A percentile compares a stretch with the other conserved stretches of the same genome.
Evolutionary conservation across 371 early-diverging fungal species (phyloP).

Genomic region (Mucor lusitanicus): DNA sequence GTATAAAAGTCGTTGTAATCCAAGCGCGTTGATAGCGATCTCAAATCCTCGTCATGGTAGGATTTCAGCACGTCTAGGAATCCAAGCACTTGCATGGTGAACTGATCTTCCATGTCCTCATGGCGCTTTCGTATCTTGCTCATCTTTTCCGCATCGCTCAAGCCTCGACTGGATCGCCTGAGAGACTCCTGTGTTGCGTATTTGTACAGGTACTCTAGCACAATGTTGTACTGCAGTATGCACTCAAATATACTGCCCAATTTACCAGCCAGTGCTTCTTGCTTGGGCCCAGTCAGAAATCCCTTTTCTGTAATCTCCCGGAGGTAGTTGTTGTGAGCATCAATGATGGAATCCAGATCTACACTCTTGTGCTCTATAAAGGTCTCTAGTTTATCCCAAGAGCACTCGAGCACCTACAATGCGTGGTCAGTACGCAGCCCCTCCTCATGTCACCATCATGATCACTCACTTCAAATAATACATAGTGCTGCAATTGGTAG

Average conservation of each 20-base stretch:
- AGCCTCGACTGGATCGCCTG: neutral
- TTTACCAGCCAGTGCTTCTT: conserved; percentile 31
- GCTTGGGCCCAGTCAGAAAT: conserved; percentile 51
- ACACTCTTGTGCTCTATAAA: conserved; percentile 60
- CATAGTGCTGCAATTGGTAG: conserved; percentile 88
- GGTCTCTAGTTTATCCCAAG: conserved; percentile 82
- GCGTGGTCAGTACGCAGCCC: neutral
- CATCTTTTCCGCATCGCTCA: conserved; percentile 20
- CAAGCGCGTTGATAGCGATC: conserved; percentile 67
- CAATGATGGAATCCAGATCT: conserved; percentile 75
- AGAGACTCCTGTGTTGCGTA: conserved; percentile 20
- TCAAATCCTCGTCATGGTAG: conserved; percentile 71
- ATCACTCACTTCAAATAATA: conserved; percentile 68
- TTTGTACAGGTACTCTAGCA: conserved; percentile 33
- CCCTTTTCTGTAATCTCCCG: conserved; percentile 64
- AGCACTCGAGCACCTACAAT: conserved; percentile 82
- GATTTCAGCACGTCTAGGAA: conserved; percentile 61
- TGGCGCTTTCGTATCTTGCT: conserved; percentile 37
- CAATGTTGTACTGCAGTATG: conserved; percentile 36
- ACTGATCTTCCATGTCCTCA: conserved; percentile 24
- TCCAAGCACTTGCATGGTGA: conserved; percentile 33
- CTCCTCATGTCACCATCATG: no score
- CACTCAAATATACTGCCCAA: conserved; percentile 40
- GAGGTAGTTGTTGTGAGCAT: conserved; percentile 70
- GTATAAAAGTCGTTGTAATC: conserved; percentile 81